Percentiles rank a stretch among this genome's conserved stretches.
Evolutionary conservation across 108 stramenopile genomes (phyloP).

Genomic region (Nitzschia sp.): DNA sequence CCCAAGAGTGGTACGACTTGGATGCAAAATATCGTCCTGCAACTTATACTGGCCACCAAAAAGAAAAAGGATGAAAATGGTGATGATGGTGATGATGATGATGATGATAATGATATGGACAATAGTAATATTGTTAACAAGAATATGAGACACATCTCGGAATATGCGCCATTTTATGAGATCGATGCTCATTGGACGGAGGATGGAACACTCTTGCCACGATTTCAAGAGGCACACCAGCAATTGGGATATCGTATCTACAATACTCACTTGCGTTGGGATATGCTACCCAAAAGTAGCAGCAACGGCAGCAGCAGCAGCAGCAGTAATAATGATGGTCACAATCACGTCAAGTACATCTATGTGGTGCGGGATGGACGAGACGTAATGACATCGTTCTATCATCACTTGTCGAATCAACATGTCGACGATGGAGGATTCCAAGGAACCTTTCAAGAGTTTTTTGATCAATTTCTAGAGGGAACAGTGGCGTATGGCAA

Average conservation of each 20-base stretch:
- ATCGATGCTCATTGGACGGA: slow-evolving; percentile 54
- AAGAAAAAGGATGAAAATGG: too few species aligned
- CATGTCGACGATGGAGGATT: slow-evolving; percentile 44
- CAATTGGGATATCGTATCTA: slow-evolving; percentile 44
- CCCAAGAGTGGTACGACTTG: slow-evolving; percentile 80
- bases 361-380: slow-evolving; percentile 60
- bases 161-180: slow-evolving; percentile 74
- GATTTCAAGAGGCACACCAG: slow-evolving; percentile 28
- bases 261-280: slow-evolving; percentile 68
- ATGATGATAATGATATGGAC: too few species aligned
- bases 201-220: slow-evolving; percentile 6
- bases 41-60: slow-evolving; percentile 42
- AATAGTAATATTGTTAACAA: background rate
- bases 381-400: slow-evolving; percentile 64
- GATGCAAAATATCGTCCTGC: slow-evolving; percentile 68
- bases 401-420: slow-evolving; percentile 72
- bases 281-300: slow-evolving; percentile 47
- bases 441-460: slow-evolving; percentile 28
- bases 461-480: slow-evolving; percentile 50
- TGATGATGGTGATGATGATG: background rate
- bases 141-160: slow-evolving; percentile 46
- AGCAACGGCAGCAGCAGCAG: too few species aligned
- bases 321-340: background rate
- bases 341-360: slow-evolving; percentile 41
- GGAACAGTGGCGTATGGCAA: slow-evolving; percentile 55